Evolutionary conservation across 1,284 basidiomycete genomes (phyloP).

Genomic region (Sphaerobolus stellatus): DNA sequence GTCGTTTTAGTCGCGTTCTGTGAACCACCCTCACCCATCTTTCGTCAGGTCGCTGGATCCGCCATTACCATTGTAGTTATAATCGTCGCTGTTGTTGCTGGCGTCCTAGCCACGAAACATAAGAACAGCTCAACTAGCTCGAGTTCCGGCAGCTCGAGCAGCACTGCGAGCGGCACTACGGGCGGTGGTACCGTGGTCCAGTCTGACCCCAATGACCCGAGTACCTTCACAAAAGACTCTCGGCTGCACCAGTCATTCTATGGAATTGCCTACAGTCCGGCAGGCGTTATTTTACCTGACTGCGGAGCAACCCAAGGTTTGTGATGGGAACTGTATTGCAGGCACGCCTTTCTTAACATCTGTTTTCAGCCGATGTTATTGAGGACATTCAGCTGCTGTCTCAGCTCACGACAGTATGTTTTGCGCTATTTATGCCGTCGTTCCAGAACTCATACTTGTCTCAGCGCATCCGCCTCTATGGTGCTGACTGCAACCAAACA

Average conservation of each 20-base stretch:
- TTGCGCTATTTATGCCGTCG: neutral
- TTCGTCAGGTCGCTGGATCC: constrained; percentile 47
- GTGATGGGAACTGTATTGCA: neutral
- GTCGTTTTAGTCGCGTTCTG: constrained; percentile 15
- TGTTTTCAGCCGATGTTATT: constrained; percentile 39
- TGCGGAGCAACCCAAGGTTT: constrained; percentile 50
- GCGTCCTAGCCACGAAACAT: constrained; percentile 52
- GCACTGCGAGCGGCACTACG: constrained; percentile 18
- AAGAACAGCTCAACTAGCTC: constrained; percentile 23
- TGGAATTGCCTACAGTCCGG: constrained; percentile 74
- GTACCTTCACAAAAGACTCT: constrained; percentile 60
- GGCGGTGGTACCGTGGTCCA: constrained; percentile 38
- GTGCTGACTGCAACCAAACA: constrained; percentile 58
- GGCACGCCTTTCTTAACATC: constrained; percentile 10
- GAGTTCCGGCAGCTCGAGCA: constrained; percentile 20
- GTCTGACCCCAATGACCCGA: constrained; percentile 59
- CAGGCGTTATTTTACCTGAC: constrained; percentile 48
- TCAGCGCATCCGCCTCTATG: constrained; percentile 55
- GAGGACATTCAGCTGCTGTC: constrained; percentile 58
- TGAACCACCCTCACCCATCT: constrained; percentile 1
- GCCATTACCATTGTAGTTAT: constrained; percentile 43
- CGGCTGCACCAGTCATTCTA: constrained; percentile 64
- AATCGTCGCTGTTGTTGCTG: constrained; percentile 52
- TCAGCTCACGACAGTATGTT: constrained; percentile 48
- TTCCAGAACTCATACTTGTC: constrained; percentile 1